A percentile compares a stretch with the other conserved stretches of the same genome.
phyloP scores from a whole-genome alignment of 805 yeast species.

The Metschnikowia colocasiae region DNA sequence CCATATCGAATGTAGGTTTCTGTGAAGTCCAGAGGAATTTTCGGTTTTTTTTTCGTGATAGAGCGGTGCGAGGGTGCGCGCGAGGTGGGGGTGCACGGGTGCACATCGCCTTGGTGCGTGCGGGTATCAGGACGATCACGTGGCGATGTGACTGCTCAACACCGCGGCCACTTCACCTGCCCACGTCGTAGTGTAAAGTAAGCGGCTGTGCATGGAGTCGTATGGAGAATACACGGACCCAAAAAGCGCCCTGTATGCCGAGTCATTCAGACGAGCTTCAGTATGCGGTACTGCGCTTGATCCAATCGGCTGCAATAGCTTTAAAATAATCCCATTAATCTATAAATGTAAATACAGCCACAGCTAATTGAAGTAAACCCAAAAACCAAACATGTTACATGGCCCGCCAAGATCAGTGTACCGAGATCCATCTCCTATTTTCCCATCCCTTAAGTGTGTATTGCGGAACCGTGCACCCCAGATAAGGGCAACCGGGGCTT shows the following conservation, averaged over 20 bases:
- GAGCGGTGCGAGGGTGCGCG: constrained; percentile 7
- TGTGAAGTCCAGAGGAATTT: constrained; percentile 5
- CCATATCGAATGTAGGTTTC: constrained; percentile 25
- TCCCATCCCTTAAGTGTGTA: constrained; percentile 21
- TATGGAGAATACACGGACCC: too few relatives aligned
- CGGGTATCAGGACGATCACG: constrained; percentile 3
- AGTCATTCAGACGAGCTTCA: too few relatives aligned
- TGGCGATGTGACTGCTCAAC: constrained; percentile 10
- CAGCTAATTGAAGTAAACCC: neutral
- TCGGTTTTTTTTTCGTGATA: constrained; percentile 8
- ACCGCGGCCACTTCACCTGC: neutral
- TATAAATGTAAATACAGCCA: constrained; percentile 1
- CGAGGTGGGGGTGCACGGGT: constrained; percentile 15
- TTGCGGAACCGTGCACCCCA: constrained; percentile 17
- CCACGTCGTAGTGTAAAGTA: too few relatives aligned
- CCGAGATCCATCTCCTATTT: constrained; percentile 15
- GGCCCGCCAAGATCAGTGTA: neutral
- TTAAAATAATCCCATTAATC: neutral
- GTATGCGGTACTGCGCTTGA: too few relatives aligned
- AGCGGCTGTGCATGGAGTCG: too few relatives aligned
- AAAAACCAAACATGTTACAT: neutral
- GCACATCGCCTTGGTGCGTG: neutral
- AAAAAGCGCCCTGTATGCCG: too few relatives aligned
- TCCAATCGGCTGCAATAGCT: neutral
- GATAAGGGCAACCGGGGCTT: constrained; percentile 11